Evolutionary conservation across 805 yeast genomes (phyloP).

Genomic region (Metschnikowia drakensbergensis): DNA sequence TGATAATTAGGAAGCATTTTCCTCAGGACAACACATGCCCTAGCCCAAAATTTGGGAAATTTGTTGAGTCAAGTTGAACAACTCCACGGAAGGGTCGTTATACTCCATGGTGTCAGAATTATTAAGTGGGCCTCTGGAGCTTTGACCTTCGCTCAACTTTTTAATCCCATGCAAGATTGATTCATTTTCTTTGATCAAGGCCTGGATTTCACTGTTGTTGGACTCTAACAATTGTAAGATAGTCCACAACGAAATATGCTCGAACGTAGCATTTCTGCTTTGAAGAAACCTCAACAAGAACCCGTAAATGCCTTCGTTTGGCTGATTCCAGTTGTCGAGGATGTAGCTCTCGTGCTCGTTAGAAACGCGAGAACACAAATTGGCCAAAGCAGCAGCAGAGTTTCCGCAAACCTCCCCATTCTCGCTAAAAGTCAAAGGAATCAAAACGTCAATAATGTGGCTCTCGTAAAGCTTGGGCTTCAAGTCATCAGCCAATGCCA

Average conservation of each 20-base stretch:
- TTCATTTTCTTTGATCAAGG: slow-evolving; percentile 52
- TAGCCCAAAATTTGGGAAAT: slow-evolving; percentile 52
- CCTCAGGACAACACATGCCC: background rate
- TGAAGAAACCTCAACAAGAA: slow-evolving; percentile 77
- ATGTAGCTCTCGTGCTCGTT: slow-evolving; percentile 73
- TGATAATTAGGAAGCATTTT: background rate
- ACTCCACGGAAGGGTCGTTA: slow-evolving; percentile 62
- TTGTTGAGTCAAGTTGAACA: slow-evolving; percentile 65
- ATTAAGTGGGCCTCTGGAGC: slow-evolving; percentile 12
- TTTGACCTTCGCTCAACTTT: slow-evolving; percentile 40
- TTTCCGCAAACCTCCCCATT: slow-evolving; percentile 97
- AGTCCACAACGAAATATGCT: slow-evolving; percentile 97
- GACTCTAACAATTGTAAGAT: slow-evolving; percentile 88
- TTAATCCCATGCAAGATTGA: slow-evolving; percentile 54
- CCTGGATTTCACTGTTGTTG: slow-evolving; percentile 60
- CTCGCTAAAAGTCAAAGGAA: slow-evolving; percentile 83
- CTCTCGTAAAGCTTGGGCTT: slow-evolving; percentile 79
- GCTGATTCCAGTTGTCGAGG: slow-evolving; percentile 70
- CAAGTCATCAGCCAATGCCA: slow-evolving; percentile 93
- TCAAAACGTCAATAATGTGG: slow-evolving; percentile 80
- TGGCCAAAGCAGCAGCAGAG: slow-evolving; percentile 97
- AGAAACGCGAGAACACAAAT: slow-evolving; percentile 81
- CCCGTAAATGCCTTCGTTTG: slow-evolving; percentile 81
- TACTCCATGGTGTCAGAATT: slow-evolving; percentile 31
- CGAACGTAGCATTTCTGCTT: slow-evolving; percentile 87